Evolutionary conservation across 306 rosid species (phyloP).

Genomic region (Fragaria nilgerrensis): DNA sequence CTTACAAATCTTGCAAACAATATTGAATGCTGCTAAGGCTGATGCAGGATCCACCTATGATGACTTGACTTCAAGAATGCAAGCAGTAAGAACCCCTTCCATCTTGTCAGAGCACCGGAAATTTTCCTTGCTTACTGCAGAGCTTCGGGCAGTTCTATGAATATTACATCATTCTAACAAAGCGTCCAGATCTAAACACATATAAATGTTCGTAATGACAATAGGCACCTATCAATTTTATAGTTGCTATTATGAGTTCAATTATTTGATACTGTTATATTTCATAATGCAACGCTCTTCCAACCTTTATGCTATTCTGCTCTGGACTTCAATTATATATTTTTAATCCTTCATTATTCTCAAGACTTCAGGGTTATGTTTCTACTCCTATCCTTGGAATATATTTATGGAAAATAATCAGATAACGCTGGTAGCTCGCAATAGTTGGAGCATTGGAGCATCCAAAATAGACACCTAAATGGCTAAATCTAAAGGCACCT

Average conservation of each 20-base stretch:
- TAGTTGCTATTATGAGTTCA: not conserved
- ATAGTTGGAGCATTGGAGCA: not conserved
- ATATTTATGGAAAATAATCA: not conserved
- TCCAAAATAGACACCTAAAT: not conserved
- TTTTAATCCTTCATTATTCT: not conserved
- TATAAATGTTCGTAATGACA: not conserved
- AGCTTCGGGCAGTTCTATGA: conserved; percentile 55
- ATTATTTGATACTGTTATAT: not conserved
- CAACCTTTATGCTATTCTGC: not conserved
- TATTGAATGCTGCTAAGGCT: conserved; percentile 53
- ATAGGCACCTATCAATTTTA: not conserved
- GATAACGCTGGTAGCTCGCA: not conserved
- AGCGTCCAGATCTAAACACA: not conserved
- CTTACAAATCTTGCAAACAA: conserved; percentile 76
- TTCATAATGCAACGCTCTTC: not conserved
- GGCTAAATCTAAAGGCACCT: not conserved
- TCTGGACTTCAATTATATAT: not conserved
- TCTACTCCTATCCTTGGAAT: not conserved
- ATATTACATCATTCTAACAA: not conserved
- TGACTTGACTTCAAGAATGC: conserved; percentile 44
- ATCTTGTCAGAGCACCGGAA: conserved; percentile 71
- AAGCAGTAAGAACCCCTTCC: conserved; percentile 48
- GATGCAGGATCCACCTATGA: conserved; percentile 22
- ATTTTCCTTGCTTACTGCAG: conserved; percentile 68
- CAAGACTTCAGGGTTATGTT: not conserved